Conservation (phyloP, 2,329 filamentous ascomycete species). For the Curvularia verruculosa region DNA sequence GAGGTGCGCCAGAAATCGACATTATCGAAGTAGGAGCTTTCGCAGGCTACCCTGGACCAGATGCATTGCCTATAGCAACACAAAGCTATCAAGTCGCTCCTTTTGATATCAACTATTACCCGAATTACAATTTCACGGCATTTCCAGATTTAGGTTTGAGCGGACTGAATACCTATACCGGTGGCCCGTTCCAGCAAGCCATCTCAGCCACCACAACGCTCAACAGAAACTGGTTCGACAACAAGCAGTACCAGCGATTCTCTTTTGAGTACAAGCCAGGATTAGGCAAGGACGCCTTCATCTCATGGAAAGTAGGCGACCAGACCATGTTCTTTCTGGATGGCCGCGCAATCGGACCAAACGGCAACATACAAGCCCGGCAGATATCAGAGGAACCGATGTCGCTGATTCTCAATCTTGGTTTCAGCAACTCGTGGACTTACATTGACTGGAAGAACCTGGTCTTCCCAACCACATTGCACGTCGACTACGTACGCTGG, state of each 20-base stretch:
- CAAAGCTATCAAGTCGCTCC: slow-evolving; percentile 59
- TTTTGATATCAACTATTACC: slow-evolving; percentile 59
- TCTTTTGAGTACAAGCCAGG: slow-evolving; percentile 63
- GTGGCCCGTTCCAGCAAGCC: slow-evolving; percentile 63
- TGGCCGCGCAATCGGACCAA: slow-evolving; percentile 59
- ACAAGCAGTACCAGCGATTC: slow-evolving; percentile 61
- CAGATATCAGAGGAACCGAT: slow-evolving; percentile 61
- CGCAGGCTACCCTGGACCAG: slow-evolving; percentile 34
- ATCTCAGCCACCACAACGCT: slow-evolving; percentile 61
- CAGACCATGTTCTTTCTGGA: slow-evolving; percentile 60
- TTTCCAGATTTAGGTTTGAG: slow-evolving; percentile 58
- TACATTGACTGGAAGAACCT: slow-evolving; percentile 54
- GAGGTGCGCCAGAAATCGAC: slow-evolving; percentile 58
- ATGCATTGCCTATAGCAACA: slow-evolving; percentile 53
- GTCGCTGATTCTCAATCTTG: slow-evolving; percentile 61
- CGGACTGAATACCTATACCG: slow-evolving; percentile 59
- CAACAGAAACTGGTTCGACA: slow-evolving; percentile 63
- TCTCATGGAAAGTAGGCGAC: slow-evolving; percentile 61
- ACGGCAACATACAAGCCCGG: slow-evolving; percentile 59
- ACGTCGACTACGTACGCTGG: slow-evolving; percentile 61
- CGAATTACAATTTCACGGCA: slow-evolving; percentile 59
- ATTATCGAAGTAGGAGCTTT: slow-evolving; percentile 56
- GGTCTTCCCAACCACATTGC: slow-evolving; percentile 59
- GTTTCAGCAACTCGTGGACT: slow-evolving; percentile 59
- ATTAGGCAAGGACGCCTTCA: slow-evolving; percentile 51